phyloP scores from a whole-genome alignment of 2,329 filamentous ascomycete genomes.

The Pestalotiopsis sp. region DNA sequence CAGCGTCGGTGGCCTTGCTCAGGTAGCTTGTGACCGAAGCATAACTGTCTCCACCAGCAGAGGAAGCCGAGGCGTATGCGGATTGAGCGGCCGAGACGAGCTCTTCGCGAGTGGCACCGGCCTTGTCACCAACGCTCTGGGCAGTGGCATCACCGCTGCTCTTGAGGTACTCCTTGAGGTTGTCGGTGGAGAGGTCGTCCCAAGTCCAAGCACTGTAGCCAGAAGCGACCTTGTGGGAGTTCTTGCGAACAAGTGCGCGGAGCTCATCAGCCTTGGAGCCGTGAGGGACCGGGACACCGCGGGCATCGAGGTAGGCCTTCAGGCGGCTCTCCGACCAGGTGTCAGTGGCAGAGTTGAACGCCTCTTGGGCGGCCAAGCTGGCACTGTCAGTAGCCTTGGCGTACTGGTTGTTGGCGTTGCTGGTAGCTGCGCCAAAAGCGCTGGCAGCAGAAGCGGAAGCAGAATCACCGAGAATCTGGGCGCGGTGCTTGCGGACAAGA shows the following conservation, averaged over 20 bases:
- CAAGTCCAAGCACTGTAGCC: slow-evolving; percentile 77
- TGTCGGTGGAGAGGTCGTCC: slow-evolving; percentile 73
- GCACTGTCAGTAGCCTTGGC: slow-evolving; percentile 74
- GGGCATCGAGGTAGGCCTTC: slow-evolving; percentile 77
- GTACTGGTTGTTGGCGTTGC: slow-evolving; percentile 74
- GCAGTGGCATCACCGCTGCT: slow-evolving; percentile 55
- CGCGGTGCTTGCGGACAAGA: slow-evolving; percentile 84
- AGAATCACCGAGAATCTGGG: slow-evolving; percentile 69
- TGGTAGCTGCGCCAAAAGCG: slow-evolving; percentile 71
- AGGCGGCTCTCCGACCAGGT: slow-evolving; percentile 76
- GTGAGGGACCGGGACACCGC: slow-evolving; percentile 75
- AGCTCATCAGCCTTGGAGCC: slow-evolving; percentile 72
- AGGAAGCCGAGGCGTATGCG: slow-evolving; percentile 61
- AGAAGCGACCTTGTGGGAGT: slow-evolving; percentile 69
- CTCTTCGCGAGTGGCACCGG: slow-evolving; percentile 71
- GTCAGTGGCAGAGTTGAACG: slow-evolving; percentile 63
- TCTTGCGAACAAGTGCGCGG: slow-evolving; percentile 71
- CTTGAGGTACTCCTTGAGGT: slow-evolving; percentile 62
- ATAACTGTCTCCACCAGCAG: slow-evolving; percentile 56
- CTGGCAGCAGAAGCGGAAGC: slow-evolving; percentile 58
- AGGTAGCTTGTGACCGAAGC: slow-evolving; percentile 75
- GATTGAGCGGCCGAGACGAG: slow-evolving; percentile 66
- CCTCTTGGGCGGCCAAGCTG: slow-evolving; percentile 61
- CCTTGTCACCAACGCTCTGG: slow-evolving; percentile 62
- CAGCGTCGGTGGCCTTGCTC: slow-evolving; percentile 63